A percentile compares a stretch with the other conserved stretches of the same genome.
Evolutionary conservation across 768 basidiomycete species (phyloP).

Genomic region (Hirschioporus abietinus): DNA sequence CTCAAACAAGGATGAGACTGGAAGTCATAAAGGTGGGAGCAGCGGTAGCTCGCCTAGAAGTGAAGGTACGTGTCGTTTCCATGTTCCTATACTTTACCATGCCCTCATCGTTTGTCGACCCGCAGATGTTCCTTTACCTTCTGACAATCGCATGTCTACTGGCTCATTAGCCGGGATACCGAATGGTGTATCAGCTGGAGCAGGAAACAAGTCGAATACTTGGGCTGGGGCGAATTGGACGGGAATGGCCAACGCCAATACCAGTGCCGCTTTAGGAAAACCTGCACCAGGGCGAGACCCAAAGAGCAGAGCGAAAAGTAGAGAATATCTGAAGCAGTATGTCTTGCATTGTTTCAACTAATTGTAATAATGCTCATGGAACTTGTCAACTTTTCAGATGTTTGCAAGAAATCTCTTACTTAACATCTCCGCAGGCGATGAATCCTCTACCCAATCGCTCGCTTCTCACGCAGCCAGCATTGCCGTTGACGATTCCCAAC

Average conservation of each 20-base stretch:
- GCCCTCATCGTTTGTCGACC: neutral
- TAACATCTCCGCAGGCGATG: conserved; percentile 95
- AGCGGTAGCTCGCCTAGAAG: conserved; percentile 80
- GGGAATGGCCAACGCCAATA: conserved; percentile 39
- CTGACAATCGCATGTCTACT: conserved; percentile 48
- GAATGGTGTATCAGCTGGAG: conserved; percentile 49
- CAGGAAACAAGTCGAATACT: conserved; percentile 47
- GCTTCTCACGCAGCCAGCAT: conserved; percentile 57
- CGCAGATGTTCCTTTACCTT: conserved; percentile 66
- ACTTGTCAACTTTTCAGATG: conserved; percentile 48
- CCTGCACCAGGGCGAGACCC: conserved; percentile 83
- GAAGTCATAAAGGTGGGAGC: conserved; percentile 74
- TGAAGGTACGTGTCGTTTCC: conserved; percentile 49
- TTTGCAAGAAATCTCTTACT: conserved; percentile 95
- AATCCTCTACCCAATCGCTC: conserved; percentile 92
- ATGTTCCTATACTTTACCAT: conserved; percentile 10
- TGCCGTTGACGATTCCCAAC: conserved; percentile 63
- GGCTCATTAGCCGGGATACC: conserved; percentile 30
- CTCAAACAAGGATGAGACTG: conserved; percentile 65
- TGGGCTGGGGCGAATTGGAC: conserved; percentile 49
- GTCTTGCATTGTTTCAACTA: conserved; percentile 24
- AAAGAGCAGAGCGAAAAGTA: conserved; percentile 89
- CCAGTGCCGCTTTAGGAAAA: conserved; percentile 52
- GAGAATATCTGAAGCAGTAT: conserved; percentile 96
- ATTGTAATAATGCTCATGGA: conserved; percentile 8